Conservation (phyloP, 1,139 yeast genomes). For the Blastobotrys ciferrii region DNA sequence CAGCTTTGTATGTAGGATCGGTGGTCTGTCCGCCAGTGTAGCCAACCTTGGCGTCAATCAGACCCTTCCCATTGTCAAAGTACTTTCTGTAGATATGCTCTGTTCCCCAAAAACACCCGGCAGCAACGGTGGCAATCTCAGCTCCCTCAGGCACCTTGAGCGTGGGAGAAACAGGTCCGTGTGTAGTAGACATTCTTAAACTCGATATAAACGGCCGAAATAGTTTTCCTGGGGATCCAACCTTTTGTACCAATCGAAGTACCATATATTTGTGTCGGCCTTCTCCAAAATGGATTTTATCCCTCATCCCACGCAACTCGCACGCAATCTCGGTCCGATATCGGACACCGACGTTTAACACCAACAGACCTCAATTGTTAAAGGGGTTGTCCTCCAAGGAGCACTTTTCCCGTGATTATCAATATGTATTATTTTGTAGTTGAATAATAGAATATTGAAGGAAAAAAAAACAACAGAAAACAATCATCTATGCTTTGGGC, state of each 20-base stretch:
- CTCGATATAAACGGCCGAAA: slow-evolving; percentile 4
- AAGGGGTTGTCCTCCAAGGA: too few species aligned
- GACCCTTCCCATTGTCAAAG: slow-evolving; percentile 54
- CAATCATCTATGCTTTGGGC: too few species aligned
- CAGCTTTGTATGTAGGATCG: slow-evolving; percentile 69
- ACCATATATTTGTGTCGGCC: background rate
- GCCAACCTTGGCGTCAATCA: slow-evolving; percentile 80
- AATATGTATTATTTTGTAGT: too few species aligned
- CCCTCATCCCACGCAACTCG: background rate
- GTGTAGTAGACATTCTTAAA: slow-evolving; percentile 10
- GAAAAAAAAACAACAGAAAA: too few species aligned
- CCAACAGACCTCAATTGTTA: background rate
- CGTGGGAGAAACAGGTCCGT: slow-evolving; percentile 31
- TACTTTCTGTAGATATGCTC: slow-evolving; percentile 78
- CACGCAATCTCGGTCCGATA: background rate
- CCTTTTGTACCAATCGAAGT: background rate
- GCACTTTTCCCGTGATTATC: too few species aligned
- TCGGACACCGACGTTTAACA: too few species aligned
- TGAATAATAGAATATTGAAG: too few species aligned
- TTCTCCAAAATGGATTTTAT: background rate
- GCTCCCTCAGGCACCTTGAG: slow-evolving; percentile 32
- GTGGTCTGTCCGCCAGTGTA: slow-evolving; percentile 73
- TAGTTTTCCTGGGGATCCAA: background rate
- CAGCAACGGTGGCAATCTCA: slow-evolving; percentile 42
- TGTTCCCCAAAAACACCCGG: slow-evolving; percentile 89